Evolutionary conservation across 2,329 filamentous ascomycete genomes (phyloP).

Genomic region (Plectosphaerella sp.): DNA sequence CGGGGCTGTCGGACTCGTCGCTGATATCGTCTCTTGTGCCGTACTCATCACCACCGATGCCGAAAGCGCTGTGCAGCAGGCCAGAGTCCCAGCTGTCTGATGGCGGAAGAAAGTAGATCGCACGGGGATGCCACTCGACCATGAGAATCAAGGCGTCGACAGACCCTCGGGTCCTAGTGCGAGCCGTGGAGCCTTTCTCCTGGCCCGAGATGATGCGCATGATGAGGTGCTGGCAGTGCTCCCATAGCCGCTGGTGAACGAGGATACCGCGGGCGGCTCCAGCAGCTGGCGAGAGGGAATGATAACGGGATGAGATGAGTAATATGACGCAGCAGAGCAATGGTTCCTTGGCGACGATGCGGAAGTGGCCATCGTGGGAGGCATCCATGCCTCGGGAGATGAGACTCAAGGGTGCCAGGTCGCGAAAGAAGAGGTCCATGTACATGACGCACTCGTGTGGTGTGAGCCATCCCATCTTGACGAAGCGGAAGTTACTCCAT

Average conservation of each 20-base stretch:
- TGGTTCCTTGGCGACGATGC: slow-evolving; percentile 44
- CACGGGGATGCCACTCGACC: slow-evolving; percentile 53
- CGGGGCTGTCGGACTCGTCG: neutral
- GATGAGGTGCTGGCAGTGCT: slow-evolving; percentile 48
- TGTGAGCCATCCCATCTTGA: slow-evolving; percentile 52
- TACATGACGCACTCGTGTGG: slow-evolving; percentile 49
- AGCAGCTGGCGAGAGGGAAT: slow-evolving; percentile 33
- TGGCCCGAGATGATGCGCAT: slow-evolving; percentile 49
- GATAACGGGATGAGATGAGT: slow-evolving; percentile 50
- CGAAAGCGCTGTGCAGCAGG: slow-evolving; percentile 34
- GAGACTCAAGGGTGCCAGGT: slow-evolving; percentile 44
- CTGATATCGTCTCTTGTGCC: neutral
- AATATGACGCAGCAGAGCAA: slow-evolving; percentile 48
- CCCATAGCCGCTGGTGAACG: slow-evolving; percentile 49
- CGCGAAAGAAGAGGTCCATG: slow-evolving; percentile 47
- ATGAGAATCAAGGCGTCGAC: slow-evolving; percentile 49
- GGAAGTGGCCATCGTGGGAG: slow-evolving; percentile 40
- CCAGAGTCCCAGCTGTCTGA: slow-evolving; percentile 53
- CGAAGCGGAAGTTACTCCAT: slow-evolving; percentile 33
- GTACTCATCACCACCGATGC: slow-evolving; percentile 19
- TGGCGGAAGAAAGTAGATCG: slow-evolving; percentile 47
- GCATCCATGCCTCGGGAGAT: slow-evolving; percentile 45
- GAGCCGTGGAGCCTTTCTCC: slow-evolving; percentile 45
- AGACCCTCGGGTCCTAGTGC: slow-evolving; percentile 42
- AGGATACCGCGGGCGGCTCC: slow-evolving; percentile 45